Evolutionary conservation across 1,139 yeast genomes (phyloP).

Genomic region (Zygosaccharomyces pseudobailii): DNA sequence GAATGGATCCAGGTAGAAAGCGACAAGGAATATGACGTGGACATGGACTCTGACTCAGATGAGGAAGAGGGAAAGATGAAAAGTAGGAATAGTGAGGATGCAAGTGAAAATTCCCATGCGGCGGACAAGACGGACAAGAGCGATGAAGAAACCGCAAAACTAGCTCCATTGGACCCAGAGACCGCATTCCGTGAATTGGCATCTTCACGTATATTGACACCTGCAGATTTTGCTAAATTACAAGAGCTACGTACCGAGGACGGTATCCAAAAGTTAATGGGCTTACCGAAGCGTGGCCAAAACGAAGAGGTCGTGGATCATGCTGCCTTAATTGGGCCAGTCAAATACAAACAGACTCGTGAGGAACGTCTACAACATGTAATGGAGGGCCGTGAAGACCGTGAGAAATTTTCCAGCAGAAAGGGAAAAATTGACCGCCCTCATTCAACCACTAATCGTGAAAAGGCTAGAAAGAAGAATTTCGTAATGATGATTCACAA

Average conservation of each 20-base stretch:
- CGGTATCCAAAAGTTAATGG: conserved; percentile 73
- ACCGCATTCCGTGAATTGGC: conserved; percentile 61
- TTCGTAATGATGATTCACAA: conserved; percentile 98
- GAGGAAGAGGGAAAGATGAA: conserved; percentile 34
- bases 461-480: conserved; percentile 97
- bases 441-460: conserved; percentile 83
- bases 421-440: conserved; percentile 81
- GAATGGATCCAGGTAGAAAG: conserved; percentile 54
- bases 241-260: conserved; percentile 82
- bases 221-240: conserved; percentile 94
- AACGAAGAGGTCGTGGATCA: conserved; percentile 88
- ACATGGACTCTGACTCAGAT: conserved; percentile 43
- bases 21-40: conserved; percentile 49
- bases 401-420: conserved; percentile 84
- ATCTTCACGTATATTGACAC: conserved; percentile 76
- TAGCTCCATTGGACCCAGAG: conserved; percentile 32
- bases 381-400: conserved; percentile 86
- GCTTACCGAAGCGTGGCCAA: conserved; percentile 34
- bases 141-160: conserved; percentile 16
- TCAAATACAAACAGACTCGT: conserved; percentile 74
- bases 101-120: conserved; percentile 37
- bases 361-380: conserved; percentile 88
- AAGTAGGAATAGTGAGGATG: conserved; percentile 34
- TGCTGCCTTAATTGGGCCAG: conserved; percentile 69
- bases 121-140: conserved; percentile 31